Conservation (phyloP, 2,329 filamentous ascomycete species). For the Diaporthe ilicicola region DNA sequence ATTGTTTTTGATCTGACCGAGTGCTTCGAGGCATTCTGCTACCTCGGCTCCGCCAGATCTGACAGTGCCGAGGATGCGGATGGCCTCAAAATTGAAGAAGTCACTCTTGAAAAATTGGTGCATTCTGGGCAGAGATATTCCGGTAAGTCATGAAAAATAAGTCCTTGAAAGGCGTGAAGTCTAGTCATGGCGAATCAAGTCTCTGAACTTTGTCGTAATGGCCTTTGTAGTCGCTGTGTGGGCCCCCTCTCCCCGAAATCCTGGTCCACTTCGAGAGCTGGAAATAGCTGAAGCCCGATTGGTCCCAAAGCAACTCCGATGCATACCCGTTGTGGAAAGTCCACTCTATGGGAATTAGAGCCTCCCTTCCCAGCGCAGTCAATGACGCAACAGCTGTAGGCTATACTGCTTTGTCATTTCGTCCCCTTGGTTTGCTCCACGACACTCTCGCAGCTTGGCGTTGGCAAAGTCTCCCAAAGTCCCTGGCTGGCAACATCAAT, state of each 20-base stretch:
- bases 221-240: not conserved
- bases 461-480: not conserved
- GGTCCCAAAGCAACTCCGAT: not conserved
- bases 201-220: not conserved
- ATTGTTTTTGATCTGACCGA: conserved; percentile 45
- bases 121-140: not conserved
- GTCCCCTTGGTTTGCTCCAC: not conserved
- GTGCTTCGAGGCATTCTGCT: conserved; percentile 50
- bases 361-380: not conserved
- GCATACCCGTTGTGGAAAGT: not conserved
- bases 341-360: not conserved
- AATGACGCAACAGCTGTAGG: not conserved
- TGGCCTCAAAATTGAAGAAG: conserved; percentile 54
- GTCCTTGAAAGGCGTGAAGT: not conserved
- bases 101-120: not conserved
- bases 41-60: conserved; percentile 47
- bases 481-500: not conserved
- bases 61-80: conserved; percentile 50
- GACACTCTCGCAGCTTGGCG: not conserved
- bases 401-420: not conserved
- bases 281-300: not conserved
- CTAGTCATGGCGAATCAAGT: not conserved
- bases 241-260: not conserved
- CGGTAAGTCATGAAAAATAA: not conserved
- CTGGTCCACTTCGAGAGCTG: not conserved